phyloP scores from a whole-genome alignment of 306 rosid genomes.

The Cyclanthera cordifolia region DNA sequence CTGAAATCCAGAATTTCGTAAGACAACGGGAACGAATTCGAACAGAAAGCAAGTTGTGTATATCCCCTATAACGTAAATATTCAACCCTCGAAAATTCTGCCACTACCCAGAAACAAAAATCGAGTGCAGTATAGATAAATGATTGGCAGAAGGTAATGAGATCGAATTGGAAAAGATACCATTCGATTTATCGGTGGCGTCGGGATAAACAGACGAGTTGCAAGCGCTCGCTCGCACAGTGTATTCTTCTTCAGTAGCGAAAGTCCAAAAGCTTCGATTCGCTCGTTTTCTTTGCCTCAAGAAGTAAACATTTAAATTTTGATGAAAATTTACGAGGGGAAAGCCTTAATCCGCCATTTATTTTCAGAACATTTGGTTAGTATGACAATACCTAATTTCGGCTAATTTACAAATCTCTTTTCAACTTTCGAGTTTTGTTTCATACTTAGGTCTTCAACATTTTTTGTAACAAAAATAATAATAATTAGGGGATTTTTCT shows the following conservation, averaged over 20 bases:
- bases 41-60: background rate
- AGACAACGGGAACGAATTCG: background rate
- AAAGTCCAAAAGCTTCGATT: constrained; percentile 14
- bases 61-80: background rate
- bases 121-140: background rate
- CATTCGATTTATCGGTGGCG: background rate
- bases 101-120: background rate
- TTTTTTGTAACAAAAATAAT: background rate
- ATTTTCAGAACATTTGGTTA: background rate
- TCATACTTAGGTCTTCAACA: too few relatives aligned
- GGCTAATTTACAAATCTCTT: background rate
- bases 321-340: constrained; percentile 1
- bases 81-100: background rate
- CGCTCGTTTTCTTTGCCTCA: constrained; percentile 1
- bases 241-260: constrained; percentile 4
- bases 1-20: background rate
- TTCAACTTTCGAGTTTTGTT: too few relatives aligned
- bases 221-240: background rate
- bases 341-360: constrained; percentile 9
- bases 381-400: background rate
- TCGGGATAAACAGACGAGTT: background rate
- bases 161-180: background rate
- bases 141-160: background rate
- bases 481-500: background rate
- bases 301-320: background rate